These are phyloP conservation scores for Crithidia sp. DNA, from an alignment of 208 protist species.

Conservation along the genomic window DNA sequence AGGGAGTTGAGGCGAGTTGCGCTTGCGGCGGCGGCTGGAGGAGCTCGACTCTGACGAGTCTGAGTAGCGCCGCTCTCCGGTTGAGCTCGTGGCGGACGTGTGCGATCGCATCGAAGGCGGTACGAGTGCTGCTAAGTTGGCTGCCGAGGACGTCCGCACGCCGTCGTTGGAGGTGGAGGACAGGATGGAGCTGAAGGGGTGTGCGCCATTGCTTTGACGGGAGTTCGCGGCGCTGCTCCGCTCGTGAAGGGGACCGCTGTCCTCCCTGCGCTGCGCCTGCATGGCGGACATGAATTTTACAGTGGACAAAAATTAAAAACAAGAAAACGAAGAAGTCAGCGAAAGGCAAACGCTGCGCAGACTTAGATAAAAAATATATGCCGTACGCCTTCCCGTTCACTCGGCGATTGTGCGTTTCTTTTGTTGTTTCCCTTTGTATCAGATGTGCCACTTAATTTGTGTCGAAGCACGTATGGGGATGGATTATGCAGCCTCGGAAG, in stretches of 20 bases:
- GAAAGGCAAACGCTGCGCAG: background rate
- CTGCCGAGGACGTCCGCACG: slow-evolving; percentile 1
- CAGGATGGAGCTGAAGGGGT: background rate
- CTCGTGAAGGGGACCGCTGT: background rate
- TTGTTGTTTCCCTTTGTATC: no score
- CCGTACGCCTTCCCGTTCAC: no score
- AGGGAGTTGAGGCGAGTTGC: background rate
- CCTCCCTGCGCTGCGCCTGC: slow-evolving; percentile 10
- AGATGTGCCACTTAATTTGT: no score
- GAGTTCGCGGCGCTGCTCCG: background rate
- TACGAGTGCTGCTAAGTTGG: slow-evolving; percentile 10
- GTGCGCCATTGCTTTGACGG: background rate
- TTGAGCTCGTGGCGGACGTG: background rate
- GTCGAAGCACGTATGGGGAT: no score
- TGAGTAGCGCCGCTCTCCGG: slow-evolving; percentile 5
- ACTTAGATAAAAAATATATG: no score
- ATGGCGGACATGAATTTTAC: background rate
- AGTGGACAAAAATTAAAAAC: background rate
- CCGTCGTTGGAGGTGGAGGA: slow-evolving; percentile 10
- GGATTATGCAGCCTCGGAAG: no score
- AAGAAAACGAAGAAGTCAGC: background rate
- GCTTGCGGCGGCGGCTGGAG: slow-evolving; percentile 5
- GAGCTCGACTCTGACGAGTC: slow-evolving; percentile 13
- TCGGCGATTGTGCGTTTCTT: no score
- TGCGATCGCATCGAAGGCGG: slow-evolving; percentile 8